phyloP scores from a whole-genome alignment of 768 basidiomycete species.

The Vararia minispora region DNA sequence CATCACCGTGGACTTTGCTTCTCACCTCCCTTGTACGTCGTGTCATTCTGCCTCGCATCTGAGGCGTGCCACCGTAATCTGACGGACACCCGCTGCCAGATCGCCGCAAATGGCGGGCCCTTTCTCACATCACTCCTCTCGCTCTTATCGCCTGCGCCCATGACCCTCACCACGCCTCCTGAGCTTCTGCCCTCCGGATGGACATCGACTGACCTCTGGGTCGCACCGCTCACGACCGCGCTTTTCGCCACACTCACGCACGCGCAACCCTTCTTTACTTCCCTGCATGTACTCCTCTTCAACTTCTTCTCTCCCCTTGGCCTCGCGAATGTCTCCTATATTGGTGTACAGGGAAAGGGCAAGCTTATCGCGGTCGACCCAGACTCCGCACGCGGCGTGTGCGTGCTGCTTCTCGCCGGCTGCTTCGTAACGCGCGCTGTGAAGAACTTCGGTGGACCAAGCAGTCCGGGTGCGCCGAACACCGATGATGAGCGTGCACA shows the following conservation, averaged over 20 bases:
- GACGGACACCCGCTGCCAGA: too few species aligned
- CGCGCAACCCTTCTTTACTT: conserved; percentile 62
- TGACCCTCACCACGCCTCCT: conserved; percentile 61
- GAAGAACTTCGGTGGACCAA: too few species aligned
- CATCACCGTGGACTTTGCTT: conserved; percentile 10
- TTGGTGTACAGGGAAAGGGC: too few species aligned
- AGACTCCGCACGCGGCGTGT: conserved; percentile 9
- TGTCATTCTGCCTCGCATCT: too few species aligned
- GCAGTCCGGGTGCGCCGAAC: too few species aligned
- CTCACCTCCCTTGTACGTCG: conserved; percentile 11
- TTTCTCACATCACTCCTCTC: conserved; percentile 68
- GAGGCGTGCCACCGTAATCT: too few species aligned
- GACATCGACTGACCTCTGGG: conserved; percentile 80
- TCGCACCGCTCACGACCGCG: conserved; percentile 65
- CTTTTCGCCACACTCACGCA: conserved; percentile 79
- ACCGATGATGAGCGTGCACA: too few species aligned
- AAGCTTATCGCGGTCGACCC: conserved; percentile 6
- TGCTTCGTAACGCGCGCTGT: conserved; percentile 9
- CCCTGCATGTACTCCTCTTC: conserved; percentile 9
- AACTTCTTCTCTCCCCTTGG: conserved; percentile 11
- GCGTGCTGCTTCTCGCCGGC: conserved; percentile 7
- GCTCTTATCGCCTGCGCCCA: conserved; percentile 60
- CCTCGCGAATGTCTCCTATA: conserved; percentile 5
- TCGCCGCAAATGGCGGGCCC: conserved; percentile 71
- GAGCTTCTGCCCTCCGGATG: conserved; percentile 79